phyloP scores from a whole-genome alignment of 1,139 yeast species.

The Yarrowia galli region DNA sequence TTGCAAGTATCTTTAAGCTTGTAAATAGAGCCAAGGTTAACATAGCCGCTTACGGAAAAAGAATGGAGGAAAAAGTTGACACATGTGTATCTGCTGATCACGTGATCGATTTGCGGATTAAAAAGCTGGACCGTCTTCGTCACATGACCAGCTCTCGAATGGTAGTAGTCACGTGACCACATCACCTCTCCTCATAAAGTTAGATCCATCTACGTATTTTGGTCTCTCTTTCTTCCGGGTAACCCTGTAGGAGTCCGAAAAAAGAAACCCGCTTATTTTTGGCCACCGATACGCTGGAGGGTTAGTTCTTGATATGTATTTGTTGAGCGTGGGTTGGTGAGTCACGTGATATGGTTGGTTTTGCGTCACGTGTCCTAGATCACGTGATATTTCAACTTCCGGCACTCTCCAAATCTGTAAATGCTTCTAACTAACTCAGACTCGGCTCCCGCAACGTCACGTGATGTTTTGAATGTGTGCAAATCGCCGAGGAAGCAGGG shows the following conservation, averaged over 20 bases:
- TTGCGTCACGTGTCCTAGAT: accelerated
- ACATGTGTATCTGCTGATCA: too few species aligned
- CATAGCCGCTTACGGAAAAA: neutral
- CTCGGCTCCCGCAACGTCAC: neutral
- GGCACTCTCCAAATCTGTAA: neutral
- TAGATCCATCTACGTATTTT: too few species aligned
- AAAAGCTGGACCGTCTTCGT: neutral
- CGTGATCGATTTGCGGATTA: too few species aligned
- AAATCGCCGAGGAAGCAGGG: slow-evolving; percentile 9
- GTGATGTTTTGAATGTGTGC: neutral
- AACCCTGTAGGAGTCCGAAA: neutral
- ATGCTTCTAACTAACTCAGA: neutral
- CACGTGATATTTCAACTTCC: neutral
- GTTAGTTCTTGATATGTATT: too few species aligned
- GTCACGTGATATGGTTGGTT: neutral
- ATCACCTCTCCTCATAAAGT: too few species aligned
- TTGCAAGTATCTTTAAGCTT: neutral
- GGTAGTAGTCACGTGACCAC: too few species aligned
- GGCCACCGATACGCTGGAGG: too few species aligned
- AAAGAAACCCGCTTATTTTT: neutral
- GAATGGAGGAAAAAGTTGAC: too few species aligned
- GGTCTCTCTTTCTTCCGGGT: neutral
- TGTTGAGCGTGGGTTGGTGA: too few species aligned
- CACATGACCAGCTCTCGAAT: neutral
- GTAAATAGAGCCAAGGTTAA: neutral